A percentile compares a stretch with the other conserved stretches of the same genome.
Conservation (phyloP, 768 basidiomycete genomes). For the Kwoniella sp. region DNA sequence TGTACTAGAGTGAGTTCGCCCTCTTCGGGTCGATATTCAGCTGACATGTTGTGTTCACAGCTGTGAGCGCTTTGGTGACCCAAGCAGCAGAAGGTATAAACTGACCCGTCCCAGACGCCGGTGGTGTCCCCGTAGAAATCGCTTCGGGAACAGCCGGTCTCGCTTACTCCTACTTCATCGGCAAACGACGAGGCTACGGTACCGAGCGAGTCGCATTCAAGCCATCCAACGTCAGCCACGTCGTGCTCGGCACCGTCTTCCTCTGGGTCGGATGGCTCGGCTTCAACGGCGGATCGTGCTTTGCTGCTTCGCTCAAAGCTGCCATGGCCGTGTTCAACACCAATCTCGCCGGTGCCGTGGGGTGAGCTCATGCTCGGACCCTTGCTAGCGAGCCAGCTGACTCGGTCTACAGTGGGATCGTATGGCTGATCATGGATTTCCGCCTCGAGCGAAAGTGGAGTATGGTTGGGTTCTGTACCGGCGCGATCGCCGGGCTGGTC, state of each 20-base stretch:
- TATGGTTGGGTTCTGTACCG: conserved; percentile 91
- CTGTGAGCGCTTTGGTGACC: conserved; percentile 4
- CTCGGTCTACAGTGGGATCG: conserved; percentile 33
- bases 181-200: conserved; percentile 84
- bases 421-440: conserved; percentile 61
- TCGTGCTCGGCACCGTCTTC: conserved; percentile 85
- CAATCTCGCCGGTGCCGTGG: conserved; percentile 84
- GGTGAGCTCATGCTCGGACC: conserved; percentile 34
- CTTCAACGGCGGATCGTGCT: conserved; percentile 70
- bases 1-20: conserved; percentile 53
- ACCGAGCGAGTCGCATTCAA: conserved; percentile 87
- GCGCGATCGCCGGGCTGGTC: conserved; percentile 66
- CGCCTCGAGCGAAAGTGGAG: conserved; percentile 90
- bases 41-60: background rate
- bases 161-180: conserved; percentile 75
- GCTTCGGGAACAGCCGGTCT: conserved; percentile 87
- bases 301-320: conserved; percentile 82
- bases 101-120: conserved; percentile 57
- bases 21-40: background rate
- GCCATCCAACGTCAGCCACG: conserved; percentile 86
- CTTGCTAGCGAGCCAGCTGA: too few species aligned
- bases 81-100: background rate
- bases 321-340: conserved; percentile 87
- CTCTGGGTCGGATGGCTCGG: conserved; percentile 85
- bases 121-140: conserved; percentile 95